Conservation (phyloP, 169 alveolate genomes). For the Perkinsus marinus region DNA sequence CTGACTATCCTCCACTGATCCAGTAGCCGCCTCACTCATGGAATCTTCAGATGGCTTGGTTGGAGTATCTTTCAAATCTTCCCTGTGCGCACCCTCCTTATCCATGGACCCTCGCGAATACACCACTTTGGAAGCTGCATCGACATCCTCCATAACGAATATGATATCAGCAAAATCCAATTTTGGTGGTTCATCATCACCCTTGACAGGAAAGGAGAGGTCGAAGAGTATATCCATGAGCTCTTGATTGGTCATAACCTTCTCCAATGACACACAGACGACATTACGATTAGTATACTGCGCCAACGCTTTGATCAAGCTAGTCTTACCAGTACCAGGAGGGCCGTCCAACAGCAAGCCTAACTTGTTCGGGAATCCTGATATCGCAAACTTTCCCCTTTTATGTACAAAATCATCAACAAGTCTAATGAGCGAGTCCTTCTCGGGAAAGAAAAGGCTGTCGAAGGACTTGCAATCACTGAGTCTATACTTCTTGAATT, state of each 20-base stretch:
- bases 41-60: neutral
- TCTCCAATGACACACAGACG: constrained; percentile 14
- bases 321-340: constrained; percentile 43
- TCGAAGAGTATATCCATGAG: constrained; percentile 22
- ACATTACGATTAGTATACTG: constrained; percentile 11
- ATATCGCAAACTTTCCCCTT: constrained; percentile 16
- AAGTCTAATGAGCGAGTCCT: constrained; percentile 10
- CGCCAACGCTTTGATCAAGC: constrained; percentile 34
- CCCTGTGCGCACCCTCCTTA: neutral
- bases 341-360: constrained; percentile 34
- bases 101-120: neutral
- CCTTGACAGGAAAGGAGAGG: constrained; percentile 7
- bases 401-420: constrained; percentile 12
- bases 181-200: constrained; percentile 5
- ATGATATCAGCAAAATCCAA: constrained; percentile 10
- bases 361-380: constrained; percentile 19
- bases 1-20: neutral
- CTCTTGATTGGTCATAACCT: constrained; percentile 15
- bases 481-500: neutral
- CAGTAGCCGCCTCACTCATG: neutral
- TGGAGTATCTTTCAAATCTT: neutral
- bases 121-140: constrained; percentile 14
- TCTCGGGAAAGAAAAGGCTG: constrained; percentile 22
- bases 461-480: constrained; percentile 12
- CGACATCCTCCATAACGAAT: constrained; percentile 26